phyloP scores from a whole-genome alignment of 495 filamentous ascomycete genomes.

The Aspergillus wentii region DNA sequence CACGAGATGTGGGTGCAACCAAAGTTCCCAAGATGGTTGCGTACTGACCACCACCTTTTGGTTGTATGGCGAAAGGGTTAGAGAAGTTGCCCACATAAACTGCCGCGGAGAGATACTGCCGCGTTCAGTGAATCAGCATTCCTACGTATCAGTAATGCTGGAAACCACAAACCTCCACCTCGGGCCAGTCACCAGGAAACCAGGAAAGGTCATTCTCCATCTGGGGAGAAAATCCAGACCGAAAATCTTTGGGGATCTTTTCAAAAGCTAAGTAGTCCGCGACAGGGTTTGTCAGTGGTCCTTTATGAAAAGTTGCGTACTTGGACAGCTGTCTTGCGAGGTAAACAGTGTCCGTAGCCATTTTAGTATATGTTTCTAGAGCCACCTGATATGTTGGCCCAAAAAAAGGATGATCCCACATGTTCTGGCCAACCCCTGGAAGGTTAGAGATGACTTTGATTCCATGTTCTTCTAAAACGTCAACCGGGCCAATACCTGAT shows the following conservation, averaged over 20 bases:
- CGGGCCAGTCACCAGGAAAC: constrained; percentile 54
- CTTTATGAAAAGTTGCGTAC: constrained; percentile 15
- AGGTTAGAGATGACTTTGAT: constrained; percentile 38
- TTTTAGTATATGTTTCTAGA: constrained; percentile 24
- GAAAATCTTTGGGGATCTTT: constrained; percentile 26
- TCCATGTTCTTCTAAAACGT: constrained; percentile 19
- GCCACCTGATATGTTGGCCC: constrained; percentile 32
- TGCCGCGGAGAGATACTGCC: constrained; percentile 28
- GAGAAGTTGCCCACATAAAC: constrained; percentile 40
- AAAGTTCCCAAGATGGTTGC: constrained; percentile 38
- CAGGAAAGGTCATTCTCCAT: constrained; percentile 24
- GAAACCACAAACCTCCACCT: constrained; percentile 41
- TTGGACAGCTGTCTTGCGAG: constrained; percentile 4
- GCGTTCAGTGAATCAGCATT: no score
- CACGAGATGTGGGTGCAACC: constrained; percentile 42
- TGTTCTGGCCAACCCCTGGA: constrained; percentile 49
- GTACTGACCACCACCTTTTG: constrained; percentile 40
- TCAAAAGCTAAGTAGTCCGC: constrained; percentile 46
- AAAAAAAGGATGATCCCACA: constrained; percentile 41
- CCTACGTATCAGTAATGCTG: no score
- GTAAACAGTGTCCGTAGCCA: constrained; percentile 13
- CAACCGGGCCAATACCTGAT: constrained; percentile 40
- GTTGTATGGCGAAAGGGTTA: constrained; percentile 27
- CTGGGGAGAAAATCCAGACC: constrained; percentile 13
- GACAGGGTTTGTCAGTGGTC: constrained; percentile 38